Evolutionary conservation across 306 rosid species (phyloP), one percentile per base, ranked within the genome.

Genomic region (Quercus wislizeni): DNA sequence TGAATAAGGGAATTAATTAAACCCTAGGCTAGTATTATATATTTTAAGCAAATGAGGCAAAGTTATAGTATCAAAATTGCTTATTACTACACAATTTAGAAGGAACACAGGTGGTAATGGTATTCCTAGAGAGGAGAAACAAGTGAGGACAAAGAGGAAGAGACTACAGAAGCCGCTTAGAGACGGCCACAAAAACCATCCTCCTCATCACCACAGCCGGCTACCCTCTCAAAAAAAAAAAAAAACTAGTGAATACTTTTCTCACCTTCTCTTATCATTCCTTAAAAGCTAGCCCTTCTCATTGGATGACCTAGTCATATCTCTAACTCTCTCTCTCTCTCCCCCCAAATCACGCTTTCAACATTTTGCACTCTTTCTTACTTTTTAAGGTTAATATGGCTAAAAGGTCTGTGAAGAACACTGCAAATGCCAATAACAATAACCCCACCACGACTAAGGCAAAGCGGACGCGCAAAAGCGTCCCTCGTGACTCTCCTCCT

Each of bases 401-500:
- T 6, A 93, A 88, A 74, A 79, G 73, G 68, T 85, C 94, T 74
- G 86, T 78, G 49, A 87, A 86, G 67, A 87, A 68, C 80, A 81
- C 55, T 27, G 2, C 77, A 46, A 83, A 2, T 68, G 31, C 67
- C 28, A 63, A 77, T 19, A 59, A 19, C 23, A 10, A 9, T 18
- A 12, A 6, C 52, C 55, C 49, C 3, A 77, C 58, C 3, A 76
- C 71, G 46, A 76, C 86, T 30, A 89, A 91, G 76, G 58, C 7
- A 21, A 90, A 92, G 76, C 76, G 97, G 11, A 85, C 90, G 1
- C 92, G 97, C 35, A 94, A 89, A 76, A 90, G 86, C 70, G 83
- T 86, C n/a, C 97, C 95, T 0, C 86, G 93, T 76, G 87, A 86
- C 21, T 90, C 95, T 51, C 93, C 95, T 65, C 89, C 97, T 4